Base-by-base conservation (phyloP, 1,284 basidiomycete species). In the Mycena citricolor region DNA sequence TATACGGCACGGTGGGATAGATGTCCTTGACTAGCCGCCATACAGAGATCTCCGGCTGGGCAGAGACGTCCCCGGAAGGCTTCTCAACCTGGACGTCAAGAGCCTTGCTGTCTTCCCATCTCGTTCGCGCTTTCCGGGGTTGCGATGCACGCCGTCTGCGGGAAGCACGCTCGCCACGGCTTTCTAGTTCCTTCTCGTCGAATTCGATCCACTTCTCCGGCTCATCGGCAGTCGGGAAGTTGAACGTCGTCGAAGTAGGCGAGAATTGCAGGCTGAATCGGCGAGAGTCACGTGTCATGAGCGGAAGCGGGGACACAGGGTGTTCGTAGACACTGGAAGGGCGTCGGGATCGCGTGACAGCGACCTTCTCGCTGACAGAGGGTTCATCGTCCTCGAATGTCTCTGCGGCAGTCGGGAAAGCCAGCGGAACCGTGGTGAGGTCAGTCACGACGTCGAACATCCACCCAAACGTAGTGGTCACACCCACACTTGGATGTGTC, bases 381-480 rank as follows among this genome's bases (percentile, higher is more conserved):
- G n/a, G n/a, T n/a, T n/a, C 47, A 16, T 19, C 38, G 25, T 44
- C 44, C 22, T 38, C 45, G 28, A 29, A 14, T 61, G 45, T 32
- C 60, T 61, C 59, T 26, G 59, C 57, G 1, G 60, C 52, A 11
- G 47, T 42, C 20, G 56, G 67, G 62, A 30, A 63, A n/a, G n/a
- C n/a, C 57, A 60, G 29, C 56, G 56, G 19, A 59, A 44, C n/a
- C 57, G 55, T 23, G 56, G 81, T 81, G n/a, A 88, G 63, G 47
- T 86, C 84, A 0, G 77, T 72, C 24, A 89, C 74, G 42, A 76
- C 85, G 32, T 89, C 85, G 44, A 87, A 75, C 85, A 88, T 88
- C 87, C 86, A 89, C 52, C 78, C 77, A 30, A 82, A 62, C 1
- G 65, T 66, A 33, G 48, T 42, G 26, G 44, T 39, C 28, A 54